Percentiles rank a stretch among this genome's conserved stretches.
Evolutionary conservation across 2,329 filamentous ascomycete genomes (phyloP).

Genomic region (Calcarisporium arbuscula): DNA sequence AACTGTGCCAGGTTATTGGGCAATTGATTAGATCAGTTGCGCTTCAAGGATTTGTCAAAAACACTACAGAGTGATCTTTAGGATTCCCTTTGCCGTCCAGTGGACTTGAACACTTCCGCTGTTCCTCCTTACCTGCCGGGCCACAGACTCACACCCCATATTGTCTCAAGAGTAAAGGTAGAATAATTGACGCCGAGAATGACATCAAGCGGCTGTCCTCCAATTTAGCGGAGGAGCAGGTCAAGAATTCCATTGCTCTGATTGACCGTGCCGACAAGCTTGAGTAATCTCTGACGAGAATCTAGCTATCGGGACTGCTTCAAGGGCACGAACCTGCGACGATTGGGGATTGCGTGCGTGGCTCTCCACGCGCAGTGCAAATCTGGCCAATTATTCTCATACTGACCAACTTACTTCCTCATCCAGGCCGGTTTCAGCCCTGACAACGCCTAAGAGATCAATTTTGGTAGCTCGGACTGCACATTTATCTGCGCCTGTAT

Average conservation of each 20-base stretch:
- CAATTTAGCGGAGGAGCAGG: slow-evolving; percentile 6
- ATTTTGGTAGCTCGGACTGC: no score
- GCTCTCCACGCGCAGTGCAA: slow-evolving; percentile 27
- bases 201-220: slow-evolving; percentile 6
- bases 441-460: slow-evolving; percentile 22
- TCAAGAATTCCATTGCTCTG: slow-evolving; percentile 7
- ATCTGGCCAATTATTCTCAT: slow-evolving; percentile 29
- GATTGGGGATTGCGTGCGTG: slow-evolving; percentile 38
- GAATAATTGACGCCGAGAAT: slow-evolving; percentile 20
- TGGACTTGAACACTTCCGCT: no score
- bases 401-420: slow-evolving; percentile 36
- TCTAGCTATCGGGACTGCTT: slow-evolving; percentile 39
- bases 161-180: no score
- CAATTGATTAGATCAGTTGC: slow-evolving; percentile 9
- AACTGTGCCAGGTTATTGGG: slow-evolving; percentile 10
- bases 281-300: slow-evolving; percentile 11
- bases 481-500: no score
- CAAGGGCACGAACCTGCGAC: slow-evolving; percentile 36
- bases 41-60: slow-evolving; percentile 9
- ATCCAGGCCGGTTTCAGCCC: slow-evolving; percentile 26
- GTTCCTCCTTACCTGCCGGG: no score
- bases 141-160: no score
- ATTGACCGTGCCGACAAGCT: slow-evolving; percentile 9
- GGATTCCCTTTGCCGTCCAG: no score
- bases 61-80: no score